These are phyloP conservation scores for Trichoderma harzianum DNA, from an alignment of 2,329 filamentous ascomycete genomes.

Conservation along the genomic window DNA sequence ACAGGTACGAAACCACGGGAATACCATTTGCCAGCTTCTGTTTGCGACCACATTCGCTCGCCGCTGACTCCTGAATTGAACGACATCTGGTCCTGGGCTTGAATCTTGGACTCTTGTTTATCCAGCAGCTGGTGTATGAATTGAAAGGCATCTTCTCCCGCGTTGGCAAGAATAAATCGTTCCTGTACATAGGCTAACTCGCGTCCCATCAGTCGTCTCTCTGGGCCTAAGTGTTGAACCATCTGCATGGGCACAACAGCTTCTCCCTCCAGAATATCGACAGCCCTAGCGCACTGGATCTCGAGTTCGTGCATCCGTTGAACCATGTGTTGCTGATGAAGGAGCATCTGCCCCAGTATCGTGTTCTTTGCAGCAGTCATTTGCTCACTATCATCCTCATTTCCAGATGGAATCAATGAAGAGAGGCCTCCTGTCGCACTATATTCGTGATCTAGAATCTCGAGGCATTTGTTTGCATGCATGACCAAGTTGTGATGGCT, in stretches of 20 bases:
- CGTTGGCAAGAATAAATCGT: slow-evolving; percentile 53
- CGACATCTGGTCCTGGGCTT: slow-evolving; percentile 35
- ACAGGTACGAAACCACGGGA: slow-evolving; percentile 47
- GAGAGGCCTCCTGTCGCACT: slow-evolving; percentile 54
- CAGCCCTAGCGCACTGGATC: slow-evolving; percentile 47
- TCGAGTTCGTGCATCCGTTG: slow-evolving; percentile 57
- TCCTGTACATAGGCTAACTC: slow-evolving; percentile 55
- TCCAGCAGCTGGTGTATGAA: slow-evolving; percentile 48
- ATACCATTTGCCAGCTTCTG: slow-evolving; percentile 30
- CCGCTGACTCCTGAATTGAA: slow-evolving; percentile 40
- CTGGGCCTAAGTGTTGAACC: slow-evolving; percentile 50
- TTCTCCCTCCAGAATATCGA: slow-evolving; percentile 49
- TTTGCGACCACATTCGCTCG: slow-evolving; percentile 33
- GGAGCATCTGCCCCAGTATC: slow-evolving; percentile 56
- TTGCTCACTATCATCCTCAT: slow-evolving; percentile 34
- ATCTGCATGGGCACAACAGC: slow-evolving; percentile 50
- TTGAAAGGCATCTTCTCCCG: slow-evolving; percentile 48
- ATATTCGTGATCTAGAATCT: slow-evolving; percentile 59
- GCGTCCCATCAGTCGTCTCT: slow-evolving; percentile 47
- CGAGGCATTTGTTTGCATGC: slow-evolving; percentile 59
- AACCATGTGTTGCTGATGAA: slow-evolving; percentile 52
- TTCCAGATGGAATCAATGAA: slow-evolving; percentile 48
- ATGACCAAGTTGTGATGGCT: slow-evolving; percentile 49
- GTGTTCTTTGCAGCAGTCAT: slow-evolving; percentile 46
- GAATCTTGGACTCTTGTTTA: slow-evolving; percentile 40